Conservation (phyloP, 2,329 filamentous ascomycete species). For the Pseudogymnoascus sp. region DNA sequence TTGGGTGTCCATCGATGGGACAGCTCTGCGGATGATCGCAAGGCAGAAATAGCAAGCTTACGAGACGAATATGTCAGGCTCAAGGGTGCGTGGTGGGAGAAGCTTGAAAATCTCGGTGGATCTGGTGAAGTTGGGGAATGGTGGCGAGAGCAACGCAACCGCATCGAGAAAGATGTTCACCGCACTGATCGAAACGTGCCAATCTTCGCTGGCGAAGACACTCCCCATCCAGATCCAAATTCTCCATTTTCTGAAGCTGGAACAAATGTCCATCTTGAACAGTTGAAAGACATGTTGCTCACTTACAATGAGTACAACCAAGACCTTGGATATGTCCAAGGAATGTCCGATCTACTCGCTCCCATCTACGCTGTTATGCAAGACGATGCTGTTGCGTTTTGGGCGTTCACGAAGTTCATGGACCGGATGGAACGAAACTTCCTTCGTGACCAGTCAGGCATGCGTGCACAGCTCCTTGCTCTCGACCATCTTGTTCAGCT, state of each 20-base stretch:
- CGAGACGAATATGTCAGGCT: constrained; percentile 90
- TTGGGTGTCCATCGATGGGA: constrained; percentile 92
- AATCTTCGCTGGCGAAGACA: constrained; percentile 95
- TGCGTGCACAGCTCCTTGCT: constrained; percentile 83
- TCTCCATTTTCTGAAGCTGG: constrained; percentile 89
- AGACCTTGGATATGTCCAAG: constrained; percentile 92
- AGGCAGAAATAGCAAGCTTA: constrained; percentile 72
- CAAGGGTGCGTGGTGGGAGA: constrained; percentile 95
- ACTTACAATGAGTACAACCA: constrained; percentile 98
- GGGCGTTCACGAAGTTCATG: constrained; percentile 96
- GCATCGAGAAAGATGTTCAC: constrained; percentile 99
- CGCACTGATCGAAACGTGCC: constrained; percentile 89
- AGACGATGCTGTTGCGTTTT: constrained; percentile 94
- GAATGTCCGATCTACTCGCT: constrained; percentile 94
- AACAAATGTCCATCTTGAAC: constrained; percentile 95
- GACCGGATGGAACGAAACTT: constrained; percentile 97
- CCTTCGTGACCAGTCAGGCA: constrained; percentile 87
- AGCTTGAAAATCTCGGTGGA: constrained; percentile 72
- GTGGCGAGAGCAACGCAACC: constrained; percentile 89
- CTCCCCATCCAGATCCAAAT: constrained; percentile 89
- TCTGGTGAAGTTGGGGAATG: constrained; percentile 80
- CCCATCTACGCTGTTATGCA: constrained; percentile 96
- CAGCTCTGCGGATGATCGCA: constrained; percentile 76
- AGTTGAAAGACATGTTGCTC: constrained; percentile 98
- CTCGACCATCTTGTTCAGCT: constrained; percentile 93